Conservation (phyloP, 768 basidiomycete genomes). For the Sarcomyxa edulis region DNA sequence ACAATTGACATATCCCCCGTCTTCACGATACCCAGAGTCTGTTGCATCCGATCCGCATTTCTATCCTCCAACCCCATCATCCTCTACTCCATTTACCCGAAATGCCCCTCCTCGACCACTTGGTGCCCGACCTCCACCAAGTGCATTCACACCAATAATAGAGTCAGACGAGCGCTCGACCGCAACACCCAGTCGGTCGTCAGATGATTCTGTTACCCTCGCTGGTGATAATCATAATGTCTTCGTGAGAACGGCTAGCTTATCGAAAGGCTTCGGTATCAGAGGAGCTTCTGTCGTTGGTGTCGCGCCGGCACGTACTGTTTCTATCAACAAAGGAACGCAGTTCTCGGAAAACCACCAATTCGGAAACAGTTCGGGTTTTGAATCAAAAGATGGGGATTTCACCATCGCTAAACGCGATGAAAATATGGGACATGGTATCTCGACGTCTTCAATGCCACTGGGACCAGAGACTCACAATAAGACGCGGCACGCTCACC, state of each 20-base stretch:
- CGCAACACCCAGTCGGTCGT: constrained; percentile 13
- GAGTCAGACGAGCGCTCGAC: constrained; percentile 9
- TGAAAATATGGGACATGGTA: too few species aligned
- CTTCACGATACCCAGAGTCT: constrained; percentile 10
- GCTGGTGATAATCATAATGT: constrained; percentile 20
- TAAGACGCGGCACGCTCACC: constrained; percentile 18
- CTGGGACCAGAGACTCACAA: too few species aligned
- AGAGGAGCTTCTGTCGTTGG: constrained; percentile 24
- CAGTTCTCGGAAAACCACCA: too few species aligned
- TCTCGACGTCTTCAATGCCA: too few species aligned
- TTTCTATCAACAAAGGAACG: too few species aligned
- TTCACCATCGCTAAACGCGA: too few species aligned
- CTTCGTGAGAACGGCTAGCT: constrained; percentile 17
- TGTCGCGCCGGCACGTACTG: constrained; percentile 24
- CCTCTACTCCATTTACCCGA: constrained; percentile 7
- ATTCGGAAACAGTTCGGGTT: too few species aligned
- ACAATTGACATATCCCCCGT: constrained; percentile 51
- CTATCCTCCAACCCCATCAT: not conserved
- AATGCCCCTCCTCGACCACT: constrained; percentile 11
- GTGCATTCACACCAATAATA: constrained; percentile 26
- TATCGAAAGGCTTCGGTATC: not conserved
- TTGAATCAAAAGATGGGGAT: too few species aligned
- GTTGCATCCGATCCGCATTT: constrained; percentile 5
- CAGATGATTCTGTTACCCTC: constrained; percentile 35
- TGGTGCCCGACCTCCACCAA: constrained; percentile 26